These are phyloP conservation scores for Przewalskia tangutica DNA, from an alignment of 257 asterid species.

Conservation along the genomic window DNA sequence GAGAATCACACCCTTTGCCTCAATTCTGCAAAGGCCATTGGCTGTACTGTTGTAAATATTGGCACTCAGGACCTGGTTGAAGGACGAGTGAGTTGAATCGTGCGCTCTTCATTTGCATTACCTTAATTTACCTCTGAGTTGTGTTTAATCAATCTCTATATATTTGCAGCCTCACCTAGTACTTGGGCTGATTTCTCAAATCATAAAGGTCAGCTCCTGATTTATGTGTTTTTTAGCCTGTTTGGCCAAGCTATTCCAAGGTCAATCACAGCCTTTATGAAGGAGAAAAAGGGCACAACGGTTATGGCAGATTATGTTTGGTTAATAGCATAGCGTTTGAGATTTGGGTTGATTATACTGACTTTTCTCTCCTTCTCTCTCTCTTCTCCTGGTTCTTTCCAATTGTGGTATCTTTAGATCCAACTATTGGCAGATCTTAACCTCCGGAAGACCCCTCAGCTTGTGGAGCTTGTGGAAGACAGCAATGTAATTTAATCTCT, in stretches of 20 bases:
- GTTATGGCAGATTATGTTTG: neutral
- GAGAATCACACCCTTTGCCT: slow-evolving; percentile 93
- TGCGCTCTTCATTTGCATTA: neutral
- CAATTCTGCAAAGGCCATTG: slow-evolving; percentile 97
- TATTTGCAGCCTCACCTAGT: slow-evolving; percentile 84
- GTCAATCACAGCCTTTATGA: neutral
- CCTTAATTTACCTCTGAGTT: neutral
- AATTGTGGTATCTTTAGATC: slow-evolving; percentile 43
- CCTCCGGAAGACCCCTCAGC: slow-evolving; percentile 97
- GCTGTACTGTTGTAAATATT: slow-evolving; percentile 89
- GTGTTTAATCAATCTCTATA: neutral
- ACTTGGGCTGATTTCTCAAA: slow-evolving; percentile 94
- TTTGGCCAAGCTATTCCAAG: too few relatives aligned
- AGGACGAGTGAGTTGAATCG: slow-evolving; percentile 76
- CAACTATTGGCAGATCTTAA: slow-evolving; percentile 97
- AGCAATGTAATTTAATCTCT: slow-evolving; percentile 47
- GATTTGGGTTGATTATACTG: neutral
- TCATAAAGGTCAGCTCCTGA: slow-evolving; percentile 65
- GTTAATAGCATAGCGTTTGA: neutral
- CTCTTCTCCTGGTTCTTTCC: neutral
- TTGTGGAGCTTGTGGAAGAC: slow-evolving; percentile 90
- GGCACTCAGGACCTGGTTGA: slow-evolving; percentile 90
- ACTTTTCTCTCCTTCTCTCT: neutral
- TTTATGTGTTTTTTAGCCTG: neutral
- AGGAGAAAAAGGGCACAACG: neutral